Evolutionary conservation across 495 filamentous ascomycete species (phyloP), one percentile per base, ranked within the genome.

Genomic region (Penicillium daleae): DNA sequence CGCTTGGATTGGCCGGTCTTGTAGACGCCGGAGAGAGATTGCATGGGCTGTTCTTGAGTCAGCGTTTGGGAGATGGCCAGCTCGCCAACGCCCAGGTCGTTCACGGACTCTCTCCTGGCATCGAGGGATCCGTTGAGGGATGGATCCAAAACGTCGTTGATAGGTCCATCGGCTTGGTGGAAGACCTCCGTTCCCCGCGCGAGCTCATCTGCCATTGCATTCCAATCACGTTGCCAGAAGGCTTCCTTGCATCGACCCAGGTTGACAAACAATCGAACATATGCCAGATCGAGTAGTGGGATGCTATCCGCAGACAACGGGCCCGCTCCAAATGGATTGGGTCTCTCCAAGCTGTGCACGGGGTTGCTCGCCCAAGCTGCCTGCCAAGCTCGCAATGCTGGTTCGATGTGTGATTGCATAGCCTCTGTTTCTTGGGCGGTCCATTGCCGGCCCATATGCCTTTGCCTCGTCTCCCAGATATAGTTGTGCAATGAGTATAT

Each of bases 401-500:
- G 95, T 69, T 97, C 95, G 56, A 99, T 96, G 70, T 96, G 93
- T 13, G 91, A 89, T 74, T 97, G 93, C 94, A 99, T 97, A 52
- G 92, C 90, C 64, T 98, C 92, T 0, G 92, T 96, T 73, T 98
- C 95, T 62, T 91, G 87, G 29, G 89, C 85, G 17, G 93, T 97
- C 94, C 94, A 97, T 62, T 91, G 85, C 62, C 92, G 88, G 60
- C 90, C 93, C 69, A 93, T 88, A 68, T 97, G 94, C 37, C 92
- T 81, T 73, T 97, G 93, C 40, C 95, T 86, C 2, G 93, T 97
- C 76, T 98, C 94, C 95, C 95, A 98, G 48, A 98, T 97, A 74
- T 97, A 97, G 64, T 97, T 97, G 75, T 99, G 95, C 27, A 99
- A 79, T 1, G 95, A 94, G 74, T 97, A 96, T 71, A 99, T 98